Percentiles rank a stretch among this genome's conserved stretches.
Conservation (phyloP, 163 green algal species). For the Chlorella variabilis region DNA sequence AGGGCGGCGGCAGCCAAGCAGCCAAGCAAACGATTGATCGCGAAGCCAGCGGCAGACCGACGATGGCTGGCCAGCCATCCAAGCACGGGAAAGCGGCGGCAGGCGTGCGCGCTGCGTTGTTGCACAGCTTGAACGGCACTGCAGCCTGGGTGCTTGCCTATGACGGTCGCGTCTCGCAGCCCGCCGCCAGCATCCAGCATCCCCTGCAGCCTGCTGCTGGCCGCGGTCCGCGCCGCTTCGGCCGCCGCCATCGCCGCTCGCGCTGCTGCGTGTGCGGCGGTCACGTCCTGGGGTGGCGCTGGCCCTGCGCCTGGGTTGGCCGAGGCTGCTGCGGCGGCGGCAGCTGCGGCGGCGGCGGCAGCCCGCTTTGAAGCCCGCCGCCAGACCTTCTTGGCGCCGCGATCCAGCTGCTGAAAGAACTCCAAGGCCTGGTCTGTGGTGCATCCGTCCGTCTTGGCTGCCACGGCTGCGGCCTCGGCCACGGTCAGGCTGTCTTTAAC, state of each 20-base stretch:
- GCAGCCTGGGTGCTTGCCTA: too few relatives aligned
- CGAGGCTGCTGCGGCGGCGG: too few relatives aligned
- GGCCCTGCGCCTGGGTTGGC: too few relatives aligned
- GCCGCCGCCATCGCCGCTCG: not conserved
- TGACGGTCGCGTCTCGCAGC: not conserved
- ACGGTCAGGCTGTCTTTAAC: not conserved
- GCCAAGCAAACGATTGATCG: too few relatives aligned
- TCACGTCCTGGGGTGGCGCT: too few relatives aligned
- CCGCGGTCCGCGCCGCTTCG: not conserved
- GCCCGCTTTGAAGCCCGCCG: not conserved
- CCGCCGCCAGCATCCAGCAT: constrained; percentile 8
- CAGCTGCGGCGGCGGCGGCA: not conserved
- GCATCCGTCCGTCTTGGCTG: not conserved
- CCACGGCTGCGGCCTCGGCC: constrained; percentile 1
- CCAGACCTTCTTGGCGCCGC: not conserved
- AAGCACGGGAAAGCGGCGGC: too few relatives aligned
- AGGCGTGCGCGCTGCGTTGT: too few relatives aligned
- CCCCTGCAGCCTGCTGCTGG: not conserved
- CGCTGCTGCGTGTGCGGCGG: not conserved
- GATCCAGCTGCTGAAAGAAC: not conserved
- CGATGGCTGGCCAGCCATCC: too few relatives aligned
- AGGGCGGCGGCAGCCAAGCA: not conserved
- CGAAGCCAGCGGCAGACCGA: not conserved
- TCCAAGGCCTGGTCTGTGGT: not conserved
- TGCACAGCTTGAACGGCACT: too few relatives aligned